Conservation (phyloP, 306 rosid genomes). For the Quillaja saponaria region DNA sequence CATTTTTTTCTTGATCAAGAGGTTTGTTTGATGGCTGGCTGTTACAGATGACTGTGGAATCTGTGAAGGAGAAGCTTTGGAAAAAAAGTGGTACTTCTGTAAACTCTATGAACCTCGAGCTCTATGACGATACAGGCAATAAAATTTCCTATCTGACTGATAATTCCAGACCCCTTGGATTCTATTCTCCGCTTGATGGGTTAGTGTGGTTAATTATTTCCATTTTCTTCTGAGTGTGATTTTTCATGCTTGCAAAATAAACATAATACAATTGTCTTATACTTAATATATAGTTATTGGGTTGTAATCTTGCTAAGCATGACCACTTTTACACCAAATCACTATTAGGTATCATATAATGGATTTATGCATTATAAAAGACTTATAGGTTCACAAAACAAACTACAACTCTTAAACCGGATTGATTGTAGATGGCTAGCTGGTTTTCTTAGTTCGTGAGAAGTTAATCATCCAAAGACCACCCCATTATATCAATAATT, state of each 20-base stretch:
- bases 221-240: background rate
- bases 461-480: too few relatives aligned
- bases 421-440: too few relatives aligned
- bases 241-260: background rate
- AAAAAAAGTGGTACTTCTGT: constrained; percentile 57
- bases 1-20: background rate
- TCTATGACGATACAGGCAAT: constrained; percentile 49
- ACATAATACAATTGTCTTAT: background rate
- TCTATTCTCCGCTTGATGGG: constrained; percentile 60
- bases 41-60: constrained; percentile 43
- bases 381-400: too few relatives aligned
- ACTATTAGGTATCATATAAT: too few relatives aligned
- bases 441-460: too few relatives aligned
- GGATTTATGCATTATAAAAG: too few relatives aligned
- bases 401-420: too few relatives aligned
- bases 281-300: too few relatives aligned
- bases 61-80: constrained; percentile 59
- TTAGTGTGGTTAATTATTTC: background rate
- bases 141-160: constrained; percentile 45
- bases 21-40: background rate
- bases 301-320: too few relatives aligned
- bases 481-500: too few relatives aligned
- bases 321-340: too few relatives aligned
- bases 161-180: constrained; percentile 48
- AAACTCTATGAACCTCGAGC: constrained; percentile 51